Evolutionary conservation across 768 basidiomycete genomes (phyloP).

Genomic region (Lactarius hatsudake): DNA sequence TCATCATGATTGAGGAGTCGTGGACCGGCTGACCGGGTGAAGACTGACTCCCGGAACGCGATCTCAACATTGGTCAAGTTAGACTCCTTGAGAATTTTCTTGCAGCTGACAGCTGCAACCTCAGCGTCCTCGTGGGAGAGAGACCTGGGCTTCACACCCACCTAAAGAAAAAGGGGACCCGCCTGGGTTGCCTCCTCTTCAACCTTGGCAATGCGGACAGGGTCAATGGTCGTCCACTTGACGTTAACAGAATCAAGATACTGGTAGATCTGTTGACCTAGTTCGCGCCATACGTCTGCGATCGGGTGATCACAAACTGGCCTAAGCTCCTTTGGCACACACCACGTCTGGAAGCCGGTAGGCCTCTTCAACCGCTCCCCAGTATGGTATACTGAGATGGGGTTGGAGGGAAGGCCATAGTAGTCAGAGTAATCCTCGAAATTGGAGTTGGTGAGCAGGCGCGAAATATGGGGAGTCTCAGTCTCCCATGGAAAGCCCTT

Average conservation of each 20-base stretch:
- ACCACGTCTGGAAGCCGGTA: constrained; percentile 10
- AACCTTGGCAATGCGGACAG: constrained; percentile 34
- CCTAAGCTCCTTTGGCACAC: constrained; percentile 27
- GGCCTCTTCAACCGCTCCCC: neutral
- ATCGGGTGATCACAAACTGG: constrained; percentile 36
- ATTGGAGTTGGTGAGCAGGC: too few relatives aligned
- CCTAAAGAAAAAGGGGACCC: constrained; percentile 32
- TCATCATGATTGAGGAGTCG: constrained; percentile 32
- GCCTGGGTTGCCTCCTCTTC: constrained; percentile 17
- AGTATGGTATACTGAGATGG: constrained; percentile 6
- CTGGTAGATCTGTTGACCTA: constrained; percentile 29
- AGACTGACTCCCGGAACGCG: constrained; percentile 35
- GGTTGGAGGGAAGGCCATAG: constrained; percentile 9
- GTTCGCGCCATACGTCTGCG: constrained; percentile 29
- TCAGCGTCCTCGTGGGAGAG: constrained; percentile 30
- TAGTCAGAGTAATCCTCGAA: neutral
- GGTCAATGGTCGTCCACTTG: constrained; percentile 35
- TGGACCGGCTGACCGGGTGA: constrained; percentile 26
- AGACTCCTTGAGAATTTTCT: constrained; percentile 32
- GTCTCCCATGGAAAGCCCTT: too few relatives aligned
- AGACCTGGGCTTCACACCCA: constrained; percentile 36
- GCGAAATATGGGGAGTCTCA: too few relatives aligned
- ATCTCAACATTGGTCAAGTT: constrained; percentile 37
- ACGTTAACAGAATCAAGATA: constrained; percentile 33
- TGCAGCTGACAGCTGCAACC: constrained; percentile 30